phyloP scores from a whole-genome alignment of 495 filamentous ascomycete species.

The Pseudoneurospora amorphoporcata region DNA sequence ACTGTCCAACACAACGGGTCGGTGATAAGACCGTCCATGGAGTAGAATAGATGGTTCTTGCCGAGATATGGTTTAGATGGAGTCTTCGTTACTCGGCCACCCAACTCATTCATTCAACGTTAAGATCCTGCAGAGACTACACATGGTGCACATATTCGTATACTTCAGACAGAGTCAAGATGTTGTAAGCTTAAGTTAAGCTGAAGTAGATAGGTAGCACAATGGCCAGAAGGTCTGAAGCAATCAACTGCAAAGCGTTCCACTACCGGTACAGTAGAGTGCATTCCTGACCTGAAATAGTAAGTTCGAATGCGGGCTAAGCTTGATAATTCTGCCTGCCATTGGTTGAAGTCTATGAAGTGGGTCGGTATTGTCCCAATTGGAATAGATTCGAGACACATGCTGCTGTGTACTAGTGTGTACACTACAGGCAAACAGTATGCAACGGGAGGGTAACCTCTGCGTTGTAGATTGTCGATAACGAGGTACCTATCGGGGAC shows the following conservation, averaged over 20 bases:
- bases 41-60: background rate
- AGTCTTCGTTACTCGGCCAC: background rate
- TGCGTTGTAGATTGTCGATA: background rate
- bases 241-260: background rate
- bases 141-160: background rate
- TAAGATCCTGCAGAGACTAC: background rate
- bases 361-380: background rate
- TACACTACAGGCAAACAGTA: background rate
- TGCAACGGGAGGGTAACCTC: background rate
- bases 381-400: background rate
- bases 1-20: background rate
- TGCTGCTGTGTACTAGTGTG: background rate
- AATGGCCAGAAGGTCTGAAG: background rate
- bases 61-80: background rate
- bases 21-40: background rate
- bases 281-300: background rate
- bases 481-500: background rate
- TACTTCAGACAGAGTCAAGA: background rate
- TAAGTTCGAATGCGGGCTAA: background rate
- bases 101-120: background rate
- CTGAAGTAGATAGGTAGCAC: background rate
- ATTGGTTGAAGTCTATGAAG: background rate
- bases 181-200: background rate
- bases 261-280: background rate
- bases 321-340: background rate